Evolutionary conservation across 306 rosid genomes (phyloP).

Genomic region (Astragalus membranaceus): DNA sequence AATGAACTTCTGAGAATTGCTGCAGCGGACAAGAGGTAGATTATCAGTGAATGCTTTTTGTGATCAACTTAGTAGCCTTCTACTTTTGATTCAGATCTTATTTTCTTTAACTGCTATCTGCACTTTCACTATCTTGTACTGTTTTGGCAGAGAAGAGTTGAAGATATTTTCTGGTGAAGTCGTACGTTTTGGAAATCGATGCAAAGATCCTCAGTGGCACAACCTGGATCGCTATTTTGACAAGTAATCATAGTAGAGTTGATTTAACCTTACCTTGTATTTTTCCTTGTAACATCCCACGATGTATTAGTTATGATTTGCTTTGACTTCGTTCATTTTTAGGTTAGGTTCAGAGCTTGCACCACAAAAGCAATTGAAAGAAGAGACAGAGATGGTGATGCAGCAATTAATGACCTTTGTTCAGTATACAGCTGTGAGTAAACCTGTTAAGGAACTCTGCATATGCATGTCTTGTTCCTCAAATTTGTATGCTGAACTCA

Average conservation of each 20-base stretch:
- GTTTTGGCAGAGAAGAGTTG: conserved; percentile 86
- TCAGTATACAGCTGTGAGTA: conserved; percentile 90
- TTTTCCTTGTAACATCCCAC: conserved; percentile 5
- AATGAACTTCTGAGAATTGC: conserved; percentile 85
- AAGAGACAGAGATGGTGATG: conserved; percentile 81
- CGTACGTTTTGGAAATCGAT: conserved; percentile 97
- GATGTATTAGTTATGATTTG: conserved; percentile 18
- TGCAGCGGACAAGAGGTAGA: conserved; percentile 94
- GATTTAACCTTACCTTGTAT: conserved; percentile 14
- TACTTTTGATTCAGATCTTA: conserved; percentile 8
- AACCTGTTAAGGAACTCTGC: conserved; percentile 13
- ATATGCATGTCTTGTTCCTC: conserved; percentile 2
- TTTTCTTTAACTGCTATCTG: conserved; percentile 15
- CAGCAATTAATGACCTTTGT: conserved; percentile 77
- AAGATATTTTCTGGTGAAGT: conserved; percentile 88
- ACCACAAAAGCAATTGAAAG: conserved; percentile 78
- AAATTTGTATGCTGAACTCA: conserved; percentile 8
- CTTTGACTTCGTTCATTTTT: conserved; percentile 25
- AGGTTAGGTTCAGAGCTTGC: conserved; percentile 82
- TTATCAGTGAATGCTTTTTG: conserved; percentile 5
- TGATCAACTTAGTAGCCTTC: neutral
- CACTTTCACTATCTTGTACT: conserved; percentile 25
- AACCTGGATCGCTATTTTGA: conserved; percentile 88
- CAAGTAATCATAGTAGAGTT: conserved; percentile 48
- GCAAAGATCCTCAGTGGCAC: conserved; percentile 99